Percentiles rank a stretch among this genome's conserved stretches.
Evolutionary conservation across 169 alveolate genomes (phyloP).

Genomic region (Cryptosporidium sp.): DNA sequence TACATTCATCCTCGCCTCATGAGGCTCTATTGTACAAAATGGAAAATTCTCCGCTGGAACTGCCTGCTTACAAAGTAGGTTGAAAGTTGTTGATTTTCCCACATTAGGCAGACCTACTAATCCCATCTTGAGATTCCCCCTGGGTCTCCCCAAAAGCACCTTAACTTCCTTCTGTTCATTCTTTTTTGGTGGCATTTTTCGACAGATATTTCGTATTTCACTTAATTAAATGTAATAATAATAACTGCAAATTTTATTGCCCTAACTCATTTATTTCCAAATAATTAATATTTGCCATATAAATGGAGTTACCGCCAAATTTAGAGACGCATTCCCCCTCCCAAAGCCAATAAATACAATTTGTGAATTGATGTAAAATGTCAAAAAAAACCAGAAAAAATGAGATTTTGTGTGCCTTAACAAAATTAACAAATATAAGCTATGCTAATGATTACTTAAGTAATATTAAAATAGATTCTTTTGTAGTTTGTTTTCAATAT

Average conservation of each 20-base stretch:
- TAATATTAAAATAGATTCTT: background rate
- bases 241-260: background rate
- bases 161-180: constrained; percentile 82
- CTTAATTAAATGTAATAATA: background rate
- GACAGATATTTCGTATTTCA: background rate
- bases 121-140: constrained; percentile 95
- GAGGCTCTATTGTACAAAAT: constrained; percentile 97
- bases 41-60: constrained; percentile 99
- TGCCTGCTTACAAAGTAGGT: constrained; percentile 92
- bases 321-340: constrained; percentile 4
- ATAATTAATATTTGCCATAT: too few species aligned
- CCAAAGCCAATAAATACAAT: background rate
- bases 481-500: background rate
- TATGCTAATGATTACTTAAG: background rate
- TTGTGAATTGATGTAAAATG: background rate
- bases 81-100: constrained; percentile 97
- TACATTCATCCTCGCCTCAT: constrained; percentile 95
- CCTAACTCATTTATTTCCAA: background rate
- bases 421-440: background rate
- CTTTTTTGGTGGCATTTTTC: constrained; percentile 87
- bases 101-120: constrained; percentile 99
- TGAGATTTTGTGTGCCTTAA: background rate
- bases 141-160: constrained; percentile 83
- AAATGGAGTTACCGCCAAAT: constrained; percentile 1
- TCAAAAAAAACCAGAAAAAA: background rate